A percentile compares a stretch with the other conserved stretches of the same genome.
These are phyloP conservation scores for Ogataea henricii DNA, from an alignment of 805 yeast genomes.

Conservation along the genomic window DNA sequence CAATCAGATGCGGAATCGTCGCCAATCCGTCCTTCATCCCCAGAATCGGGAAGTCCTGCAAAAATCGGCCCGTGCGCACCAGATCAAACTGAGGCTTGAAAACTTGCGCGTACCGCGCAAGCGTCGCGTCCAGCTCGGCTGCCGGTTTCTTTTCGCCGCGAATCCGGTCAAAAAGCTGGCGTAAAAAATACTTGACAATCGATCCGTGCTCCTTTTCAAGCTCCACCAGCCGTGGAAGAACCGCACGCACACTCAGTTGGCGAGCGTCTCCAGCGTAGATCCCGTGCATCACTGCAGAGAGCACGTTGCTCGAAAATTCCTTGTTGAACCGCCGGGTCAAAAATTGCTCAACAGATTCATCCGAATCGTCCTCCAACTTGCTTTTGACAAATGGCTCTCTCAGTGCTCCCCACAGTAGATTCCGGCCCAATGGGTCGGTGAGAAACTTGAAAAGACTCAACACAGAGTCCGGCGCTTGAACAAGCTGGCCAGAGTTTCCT, in stretches of 20 bases:
- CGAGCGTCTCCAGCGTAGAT: constrained; percentile 85
- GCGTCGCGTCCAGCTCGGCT: constrained; percentile 27
- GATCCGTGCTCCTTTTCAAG: constrained; percentile 66
- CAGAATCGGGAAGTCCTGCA: constrained; percentile 64
- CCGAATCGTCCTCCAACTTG: constrained; percentile 37
- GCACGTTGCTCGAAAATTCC: constrained; percentile 51
- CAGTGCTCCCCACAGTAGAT: constrained; percentile 45
- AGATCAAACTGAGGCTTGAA: constrained; percentile 46
- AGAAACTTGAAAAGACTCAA: constrained; percentile 34
- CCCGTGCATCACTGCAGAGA: constrained; percentile 86
- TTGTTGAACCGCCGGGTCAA: constrained; percentile 70
- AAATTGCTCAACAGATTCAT: constrained; percentile 74
- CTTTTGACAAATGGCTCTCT: constrained; percentile 51
- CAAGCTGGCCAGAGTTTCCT: constrained; percentile 41
- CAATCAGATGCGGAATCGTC: constrained; percentile 48
- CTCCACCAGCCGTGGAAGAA: constrained; percentile 55
- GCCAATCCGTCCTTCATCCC: constrained; percentile 57
- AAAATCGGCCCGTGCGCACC: constrained; percentile 33
- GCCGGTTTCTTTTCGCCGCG: constrained; percentile 14
- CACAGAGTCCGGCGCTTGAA: constrained; percentile 53
- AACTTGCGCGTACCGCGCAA: constrained; percentile 41
- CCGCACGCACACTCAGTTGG: constrained; percentile 62
- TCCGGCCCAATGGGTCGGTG: constrained; percentile 24
- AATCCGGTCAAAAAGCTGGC: constrained; percentile 32
- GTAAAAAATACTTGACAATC: constrained; percentile 46